Evolutionary conservation across 805 yeast species (phyloP).

Genomic region (Wickerhamiella azymoides): DNA sequence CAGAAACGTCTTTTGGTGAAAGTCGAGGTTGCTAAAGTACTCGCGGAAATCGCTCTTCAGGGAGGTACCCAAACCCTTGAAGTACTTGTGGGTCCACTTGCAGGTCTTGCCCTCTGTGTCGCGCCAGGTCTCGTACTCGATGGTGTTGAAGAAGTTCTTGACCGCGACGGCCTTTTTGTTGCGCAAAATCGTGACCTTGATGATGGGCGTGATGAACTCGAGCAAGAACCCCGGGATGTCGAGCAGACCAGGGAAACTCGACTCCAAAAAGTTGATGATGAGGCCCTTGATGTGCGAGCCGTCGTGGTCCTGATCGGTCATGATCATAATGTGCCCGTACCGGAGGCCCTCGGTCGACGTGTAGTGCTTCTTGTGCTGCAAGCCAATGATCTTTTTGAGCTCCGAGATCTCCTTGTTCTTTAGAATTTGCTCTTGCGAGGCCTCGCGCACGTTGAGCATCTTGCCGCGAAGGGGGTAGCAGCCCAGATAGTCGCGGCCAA

Average conservation of each 20-base stretch:
- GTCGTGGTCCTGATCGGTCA: conserved; percentile 99
- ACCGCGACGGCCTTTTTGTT: conserved; percentile 31
- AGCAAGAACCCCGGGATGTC: conserved; percentile 82
- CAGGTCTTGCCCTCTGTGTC: conserved; percentile 59
- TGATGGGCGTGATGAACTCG: conserved; percentile 93
- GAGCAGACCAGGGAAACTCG: conserved; percentile 85
- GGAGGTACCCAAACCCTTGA: conserved; percentile 98
- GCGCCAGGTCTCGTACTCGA: conserved; percentile 91
- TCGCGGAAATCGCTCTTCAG: conserved; percentile 68
- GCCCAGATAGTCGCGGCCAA: conserved; percentile 90
- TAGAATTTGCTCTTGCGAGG: conserved; percentile 85
- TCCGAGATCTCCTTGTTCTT: conserved; percentile 93
- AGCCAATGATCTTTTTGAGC: conserved; percentile 84
- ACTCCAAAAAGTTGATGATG: conserved; percentile 80
- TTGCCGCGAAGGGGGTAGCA: conserved; percentile 94
- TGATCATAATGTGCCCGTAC: conserved; percentile 94
- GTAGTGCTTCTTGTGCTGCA: conserved; percentile 82
- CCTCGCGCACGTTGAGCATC: conserved; percentile 88
- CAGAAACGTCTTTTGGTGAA: conserved; percentile 75
- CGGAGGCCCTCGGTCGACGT: conserved; percentile 60
- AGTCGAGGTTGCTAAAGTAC: conserved; percentile 73
- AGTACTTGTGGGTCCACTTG: conserved; percentile 87
- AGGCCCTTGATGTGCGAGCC: conserved; percentile 97
- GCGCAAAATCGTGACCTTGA: conserved; percentile 65
- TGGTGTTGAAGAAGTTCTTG: conserved; percentile 81